These are phyloP conservation scores for Gelatoporia subvermispora DNA, from an alignment of 768 basidiomycete species.

Conservation along the genomic window DNA sequence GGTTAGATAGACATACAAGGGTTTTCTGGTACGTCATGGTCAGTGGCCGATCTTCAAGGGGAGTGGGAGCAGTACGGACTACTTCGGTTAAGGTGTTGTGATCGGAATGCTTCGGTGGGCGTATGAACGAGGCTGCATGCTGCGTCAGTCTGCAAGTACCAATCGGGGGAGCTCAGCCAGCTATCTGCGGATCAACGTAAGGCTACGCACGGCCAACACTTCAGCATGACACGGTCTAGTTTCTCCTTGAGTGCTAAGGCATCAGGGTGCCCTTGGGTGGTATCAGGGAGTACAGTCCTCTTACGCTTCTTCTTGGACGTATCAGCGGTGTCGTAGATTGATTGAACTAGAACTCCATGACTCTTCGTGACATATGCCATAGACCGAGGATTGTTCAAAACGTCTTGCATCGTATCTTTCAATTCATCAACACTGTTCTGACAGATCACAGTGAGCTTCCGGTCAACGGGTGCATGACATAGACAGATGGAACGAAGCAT, in stretches of 20 bases:
- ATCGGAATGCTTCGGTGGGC: constrained; percentile 61
- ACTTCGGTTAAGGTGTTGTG: constrained; percentile 38
- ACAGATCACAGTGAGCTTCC: not conserved
- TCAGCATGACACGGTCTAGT: constrained; percentile 49
- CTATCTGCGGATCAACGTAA: not conserved
- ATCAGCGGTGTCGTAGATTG: constrained; percentile 32
- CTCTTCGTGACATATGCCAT: constrained; percentile 51
- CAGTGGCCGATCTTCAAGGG: constrained; percentile 3
- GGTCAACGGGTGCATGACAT: not conserved
- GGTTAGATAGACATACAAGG: constrained; percentile 6
- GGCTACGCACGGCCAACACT: constrained; percentile 55
- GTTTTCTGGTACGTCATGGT: constrained; percentile 13
- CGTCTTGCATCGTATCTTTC: constrained; percentile 35
- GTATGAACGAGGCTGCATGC: constrained; percentile 57
- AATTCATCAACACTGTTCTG: constrained; percentile 50
- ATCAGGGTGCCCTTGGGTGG: constrained; percentile 39
- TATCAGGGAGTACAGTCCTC: constrained; percentile 29
- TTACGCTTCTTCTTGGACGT: constrained; percentile 32
- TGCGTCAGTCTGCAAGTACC: constrained; percentile 36
- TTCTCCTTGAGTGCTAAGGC: constrained; percentile 43
- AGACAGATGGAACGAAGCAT: constrained; percentile 4
- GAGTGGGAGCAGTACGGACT: constrained; percentile 1
- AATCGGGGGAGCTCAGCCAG: not conserved
- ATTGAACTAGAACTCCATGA: constrained; percentile 44
- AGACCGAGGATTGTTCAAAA: constrained; percentile 51